These are phyloP conservation scores for Sarcomyxa edulis DNA, from an alignment of 768 basidiomycete genomes.

Conservation along the genomic window DNA sequence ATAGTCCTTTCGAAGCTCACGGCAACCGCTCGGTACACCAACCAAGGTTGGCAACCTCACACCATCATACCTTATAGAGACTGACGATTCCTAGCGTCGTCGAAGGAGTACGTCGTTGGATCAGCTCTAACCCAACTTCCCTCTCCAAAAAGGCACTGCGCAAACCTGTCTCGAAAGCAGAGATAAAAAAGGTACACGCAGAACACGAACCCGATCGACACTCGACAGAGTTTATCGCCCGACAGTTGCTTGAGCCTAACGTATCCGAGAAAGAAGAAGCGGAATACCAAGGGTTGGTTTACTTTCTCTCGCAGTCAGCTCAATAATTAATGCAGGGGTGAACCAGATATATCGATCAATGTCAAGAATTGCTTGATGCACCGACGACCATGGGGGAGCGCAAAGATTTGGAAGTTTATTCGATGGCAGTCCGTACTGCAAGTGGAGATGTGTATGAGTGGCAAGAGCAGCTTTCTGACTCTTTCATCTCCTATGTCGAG, in stretches of 20 bases:
- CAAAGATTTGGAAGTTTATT: constrained; percentile 55
- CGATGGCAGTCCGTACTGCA: constrained; percentile 43
- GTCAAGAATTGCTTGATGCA: constrained; percentile 56
- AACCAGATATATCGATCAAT: constrained; percentile 77
- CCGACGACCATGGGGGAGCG: constrained; percentile 48
- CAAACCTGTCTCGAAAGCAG: constrained; percentile 29
- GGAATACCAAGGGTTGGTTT: constrained; percentile 66
- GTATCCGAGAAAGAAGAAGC: constrained; percentile 60
- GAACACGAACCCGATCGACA: constrained; percentile 31
- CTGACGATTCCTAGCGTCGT: constrained; percentile 73
- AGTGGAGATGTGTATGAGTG: constrained; percentile 32
- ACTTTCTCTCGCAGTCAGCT: background rate
- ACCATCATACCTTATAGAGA: background rate
- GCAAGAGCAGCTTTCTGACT: constrained; percentile 31
- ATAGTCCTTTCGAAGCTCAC: constrained; percentile 73
- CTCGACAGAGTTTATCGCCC: constrained; percentile 58
- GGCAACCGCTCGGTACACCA: constrained; percentile 33
- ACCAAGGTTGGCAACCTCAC: constrained; percentile 21
- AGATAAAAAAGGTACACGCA: constrained; percentile 24
- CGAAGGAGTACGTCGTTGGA: constrained; percentile 77
- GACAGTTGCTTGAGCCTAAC: constrained; percentile 51
- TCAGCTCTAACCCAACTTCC: constrained; percentile 46
- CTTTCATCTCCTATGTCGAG: constrained; percentile 39
- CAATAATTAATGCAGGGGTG: constrained; percentile 28
- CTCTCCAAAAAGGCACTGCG: constrained; percentile 33